A percentile compares a stretch with the other conserved stretches of the same genome.
Conservation (phyloP, 257 asterid species). For the Vinca minor region DNA sequence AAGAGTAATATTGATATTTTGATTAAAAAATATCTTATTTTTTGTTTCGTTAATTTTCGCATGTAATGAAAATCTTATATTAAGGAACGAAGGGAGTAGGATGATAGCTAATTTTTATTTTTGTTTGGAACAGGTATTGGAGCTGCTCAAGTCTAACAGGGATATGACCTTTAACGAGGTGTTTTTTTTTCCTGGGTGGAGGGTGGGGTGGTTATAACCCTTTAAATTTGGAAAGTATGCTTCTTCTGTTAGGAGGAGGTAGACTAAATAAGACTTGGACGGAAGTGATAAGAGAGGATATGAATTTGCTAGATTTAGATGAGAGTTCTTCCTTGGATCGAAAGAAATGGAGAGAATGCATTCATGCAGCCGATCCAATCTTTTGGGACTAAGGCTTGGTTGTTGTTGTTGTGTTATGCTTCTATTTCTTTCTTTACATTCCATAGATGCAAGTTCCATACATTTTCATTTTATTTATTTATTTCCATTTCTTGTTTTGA, state of each 20-base stretch:
- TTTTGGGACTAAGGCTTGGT: no score
- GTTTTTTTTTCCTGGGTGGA: not conserved
- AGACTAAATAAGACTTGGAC: not conserved
- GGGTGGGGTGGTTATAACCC: no score
- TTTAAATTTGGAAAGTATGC: not conserved
- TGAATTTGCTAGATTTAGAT: no score
- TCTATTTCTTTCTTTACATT: not conserved
- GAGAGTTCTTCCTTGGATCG: no score
- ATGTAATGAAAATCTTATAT: no score
- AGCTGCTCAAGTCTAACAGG: conserved; percentile 70
- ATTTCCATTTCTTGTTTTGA: not conserved
- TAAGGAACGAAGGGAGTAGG: no score
- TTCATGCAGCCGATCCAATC: no score
- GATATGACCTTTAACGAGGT: conserved; percentile 94
- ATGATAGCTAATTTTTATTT: not conserved
- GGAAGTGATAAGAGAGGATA: no score
- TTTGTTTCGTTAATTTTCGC: no score
- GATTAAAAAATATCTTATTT: no score
- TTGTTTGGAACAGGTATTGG: conserved; percentile 50
- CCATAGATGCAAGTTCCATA: not conserved
- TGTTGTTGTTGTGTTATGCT: not conserved
- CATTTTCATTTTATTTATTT: not conserved
- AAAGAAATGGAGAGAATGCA: no score
- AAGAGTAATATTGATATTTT: no score
- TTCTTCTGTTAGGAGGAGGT: not conserved